Conservation (phyloP, 768 basidiomycete species). For the Lentinula sp. region DNA sequence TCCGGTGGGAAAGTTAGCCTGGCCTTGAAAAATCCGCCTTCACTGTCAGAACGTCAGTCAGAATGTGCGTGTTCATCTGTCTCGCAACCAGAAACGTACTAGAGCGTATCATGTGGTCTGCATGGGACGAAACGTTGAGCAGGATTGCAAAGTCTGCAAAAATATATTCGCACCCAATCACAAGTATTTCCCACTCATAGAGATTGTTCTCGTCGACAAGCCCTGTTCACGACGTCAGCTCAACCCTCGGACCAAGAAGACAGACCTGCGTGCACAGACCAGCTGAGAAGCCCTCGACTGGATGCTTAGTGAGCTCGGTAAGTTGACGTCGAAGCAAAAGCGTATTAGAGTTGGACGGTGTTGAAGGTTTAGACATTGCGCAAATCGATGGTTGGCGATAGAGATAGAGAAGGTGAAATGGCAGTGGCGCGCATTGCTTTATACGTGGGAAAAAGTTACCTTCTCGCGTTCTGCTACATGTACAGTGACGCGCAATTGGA, state of each 20-base stretch:
- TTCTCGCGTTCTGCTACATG: not conserved
- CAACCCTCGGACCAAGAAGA: conserved; percentile 14
- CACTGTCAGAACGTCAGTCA: conserved; percentile 38
- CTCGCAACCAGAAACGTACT: conserved; percentile 44
- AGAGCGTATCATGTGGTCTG: conserved; percentile 90
- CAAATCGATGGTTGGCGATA: conserved; percentile 5
- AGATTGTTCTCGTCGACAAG: conserved; percentile 93
- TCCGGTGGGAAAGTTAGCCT: conserved; percentile 84
- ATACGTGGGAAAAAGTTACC: not conserved
- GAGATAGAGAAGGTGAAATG: not conserved
- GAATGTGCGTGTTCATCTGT: conserved; percentile 9
- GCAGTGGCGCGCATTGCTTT: not conserved
- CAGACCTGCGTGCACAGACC: conserved; percentile 37
- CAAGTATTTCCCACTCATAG: conserved; percentile 94
- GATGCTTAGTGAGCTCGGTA: conserved; percentile 82
- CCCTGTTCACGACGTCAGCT: conserved; percentile 41
- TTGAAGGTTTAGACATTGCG: conserved; percentile 39
- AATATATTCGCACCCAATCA: conserved; percentile 69
- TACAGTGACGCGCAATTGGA: no score
- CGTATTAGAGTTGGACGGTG: conserved; percentile 38
- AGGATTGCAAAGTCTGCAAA: not conserved
- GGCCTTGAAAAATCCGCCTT: conserved; percentile 95
- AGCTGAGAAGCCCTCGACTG: conserved; percentile 96
- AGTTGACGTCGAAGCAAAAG: conserved; percentile 77
- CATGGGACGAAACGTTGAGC: conserved; percentile 15